Base-by-base conservation (phyloP, 1,284 basidiomycete species). In the Malassezia sp. region DNA sequence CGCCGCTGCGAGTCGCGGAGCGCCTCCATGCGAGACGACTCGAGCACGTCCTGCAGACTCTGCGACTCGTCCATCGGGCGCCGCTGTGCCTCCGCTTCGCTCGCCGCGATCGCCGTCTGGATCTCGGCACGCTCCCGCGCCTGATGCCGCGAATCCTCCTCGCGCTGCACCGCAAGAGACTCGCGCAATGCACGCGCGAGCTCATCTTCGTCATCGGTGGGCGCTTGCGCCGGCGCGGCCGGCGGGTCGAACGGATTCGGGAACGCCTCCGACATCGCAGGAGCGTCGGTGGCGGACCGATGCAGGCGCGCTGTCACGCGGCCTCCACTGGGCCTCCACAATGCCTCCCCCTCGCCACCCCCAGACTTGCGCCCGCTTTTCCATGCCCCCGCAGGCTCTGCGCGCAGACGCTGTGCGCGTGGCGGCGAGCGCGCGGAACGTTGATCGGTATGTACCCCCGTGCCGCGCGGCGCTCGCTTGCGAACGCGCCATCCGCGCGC, bases 161-260 rank as follows among this genome's bases (percentile, higher is more conserved):
- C 60, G 67, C 11, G 70, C 71, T 5, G 64, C 56, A 7, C 67
- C 69, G 29, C 61, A 51, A 14, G 43, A 70, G 8, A 67, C 70
- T 20, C 68, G 70, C 12, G 62, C 63, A 33, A 67, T 63, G 41
- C 67, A 63, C 12, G 57, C 61, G 14, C 55, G 58, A 4, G 54
- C 61, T 23, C 62, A 59, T n/a, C 57, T 56, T 14, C 46, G 54
- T 18, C 42, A 17, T 32, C 33, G 4, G 3, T 5, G 2, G 35
- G 35, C 35, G 22, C 24, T 3, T 17, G 12, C 10, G 15, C 14
- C 21, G 34, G 32, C 34, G 11, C 35, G 12, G 28, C 34, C 10
- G 47, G 36, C 30, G 41, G 29, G 35, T 27, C 47, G 18, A 29
- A 49, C 34, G 47, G 47, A 27, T 49, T 49, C 31, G 47, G 47